Conservation (phyloP, 2,329 filamentous ascomycete genomes). For the Epichloe glyceriae region DNA sequence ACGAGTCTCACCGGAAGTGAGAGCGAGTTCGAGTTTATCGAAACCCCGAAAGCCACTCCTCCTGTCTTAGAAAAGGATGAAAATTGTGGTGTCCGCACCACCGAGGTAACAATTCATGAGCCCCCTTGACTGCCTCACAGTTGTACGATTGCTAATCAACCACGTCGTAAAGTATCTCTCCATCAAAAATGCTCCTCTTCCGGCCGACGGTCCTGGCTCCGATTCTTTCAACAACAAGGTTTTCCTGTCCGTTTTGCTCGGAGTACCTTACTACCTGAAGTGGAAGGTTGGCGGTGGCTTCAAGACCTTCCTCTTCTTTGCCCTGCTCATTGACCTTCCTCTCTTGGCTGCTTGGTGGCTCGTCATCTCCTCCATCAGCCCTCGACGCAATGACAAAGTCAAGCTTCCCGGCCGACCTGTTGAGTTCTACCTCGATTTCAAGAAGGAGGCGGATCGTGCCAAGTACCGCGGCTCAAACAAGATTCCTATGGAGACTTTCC, state of each 20-base stretch:
- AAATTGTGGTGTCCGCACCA: conserved; percentile 38
- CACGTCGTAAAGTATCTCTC: conserved; percentile 31
- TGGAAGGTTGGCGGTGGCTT: conserved; percentile 80
- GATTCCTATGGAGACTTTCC: conserved; percentile 86
- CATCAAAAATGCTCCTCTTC: conserved; percentile 90
- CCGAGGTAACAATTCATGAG: conserved; percentile 23
- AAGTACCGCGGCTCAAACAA: conserved; percentile 69
- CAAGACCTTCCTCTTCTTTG: conserved; percentile 81
- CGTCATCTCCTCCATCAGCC: conserved; percentile 64
- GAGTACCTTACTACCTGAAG: conserved; percentile 66
- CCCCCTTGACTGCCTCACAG: no score
- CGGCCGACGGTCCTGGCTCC: conserved; percentile 72
- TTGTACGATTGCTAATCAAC: neutral
- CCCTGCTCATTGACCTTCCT: conserved; percentile 63
- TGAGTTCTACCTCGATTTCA: conserved; percentile 82
- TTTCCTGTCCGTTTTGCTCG: conserved; percentile 55
- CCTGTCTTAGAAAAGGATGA: conserved; percentile 55
- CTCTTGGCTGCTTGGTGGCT: conserved; percentile 77
- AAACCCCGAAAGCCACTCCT: conserved; percentile 25
- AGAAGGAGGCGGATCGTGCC: conserved; percentile 43
- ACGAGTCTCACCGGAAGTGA: conserved; percentile 19
- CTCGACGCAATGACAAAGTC: conserved; percentile 87
- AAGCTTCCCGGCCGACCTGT: conserved; percentile 74
- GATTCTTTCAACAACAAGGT: conserved; percentile 78
- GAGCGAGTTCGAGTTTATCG: conserved; percentile 29